Evolutionary conservation across 2,329 filamentous ascomycete genomes (phyloP), one percentile per base, ranked within the genome.

Genomic region (Pseudocercospora musae): DNA sequence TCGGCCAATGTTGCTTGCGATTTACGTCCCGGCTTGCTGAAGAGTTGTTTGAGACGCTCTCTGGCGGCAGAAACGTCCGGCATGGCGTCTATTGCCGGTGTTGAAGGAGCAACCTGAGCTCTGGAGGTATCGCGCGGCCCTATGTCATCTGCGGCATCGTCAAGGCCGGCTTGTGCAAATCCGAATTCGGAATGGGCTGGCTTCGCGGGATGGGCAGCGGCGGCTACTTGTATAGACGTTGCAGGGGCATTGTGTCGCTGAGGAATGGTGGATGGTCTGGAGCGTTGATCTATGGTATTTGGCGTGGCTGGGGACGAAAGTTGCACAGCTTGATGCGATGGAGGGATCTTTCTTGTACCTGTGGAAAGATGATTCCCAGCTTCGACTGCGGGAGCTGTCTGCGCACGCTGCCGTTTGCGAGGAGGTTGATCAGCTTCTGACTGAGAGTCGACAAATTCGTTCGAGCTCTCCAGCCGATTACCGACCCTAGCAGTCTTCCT

Each of bases 401-500:
- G 49, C 27, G 23, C 11, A 11, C 54, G 48, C 29, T 58, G 58
- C 18, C 58, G 54, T 37, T 63, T 63, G 13, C 20, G 31, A 21
- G 31, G 42, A 11, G 40, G 54, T 18, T 40, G 21, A 11, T 15
- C 48, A 18, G 21, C 42, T 21, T 66, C 58, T 6, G 65, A 65
- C 15, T 62, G 63, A 13, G 57, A 62, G 42, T 63, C 40, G 15
- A 54, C 56, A 31, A 50, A 49, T 7, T 62, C 49, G 25, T 56
- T 23, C 20, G 60, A 59, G 18, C 59, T 57, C 40, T 57, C 18
- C 13, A 59, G 18, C 10, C n/a, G 42, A 31, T 55, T 52, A 25
- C 62, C 61, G 23, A 62, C 27, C 31, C n/a, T 57, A 7, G 62
- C 60, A 8, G 64, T 66, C 20, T 62, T 60, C 58, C 57, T 63